Base-by-base conservation (phyloP, 2,329 filamentous ascomycete species). In the Neurospora sp. region DNA sequence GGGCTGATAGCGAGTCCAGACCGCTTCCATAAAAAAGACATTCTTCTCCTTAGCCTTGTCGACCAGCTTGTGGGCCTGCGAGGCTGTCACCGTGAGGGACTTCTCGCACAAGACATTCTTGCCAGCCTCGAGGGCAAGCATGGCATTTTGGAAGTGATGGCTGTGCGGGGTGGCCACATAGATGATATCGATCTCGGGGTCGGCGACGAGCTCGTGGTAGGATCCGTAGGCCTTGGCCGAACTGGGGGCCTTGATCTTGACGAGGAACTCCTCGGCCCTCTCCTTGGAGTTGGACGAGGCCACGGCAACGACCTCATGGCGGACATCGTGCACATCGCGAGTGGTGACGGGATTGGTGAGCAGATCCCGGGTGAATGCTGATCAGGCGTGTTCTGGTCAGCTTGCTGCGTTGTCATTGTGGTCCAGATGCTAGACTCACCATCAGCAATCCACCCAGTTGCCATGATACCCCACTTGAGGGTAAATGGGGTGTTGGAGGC, bases 101-200 rank as follows among this genome's bases (percentile, higher is more conserved):
- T 97, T 97, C 81, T 97, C 93, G 80, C 93, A 97, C 40, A 97
- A 86, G 38, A 97, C 93, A 76, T 95, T 86, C 84, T 97, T 97
- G 76, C 92, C 91, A 8, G 91, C 91, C 74, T 92, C 87, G 46
- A 97, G 84, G 62, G 90, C 91, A n/a, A 96, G 86, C 87, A 93
- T 92, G 73, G 89, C 87, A 81, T 97, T 95, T 79, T 96, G 93
- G 83, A 94, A 97, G 83, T 97, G 93, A 80, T 97, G 93, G 76
- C 91, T 94, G 82, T 97, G 93, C 17, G 93, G 93, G 4, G 93
- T 97, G 33, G 93, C 93, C 70, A 97, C 88, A 80, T 97, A 97
- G 81, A 97, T 82, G 75, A 96, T 92, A 79, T 97, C 92, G 74
- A 97, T 87, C 76, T 92, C 86, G 7, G 90, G 83, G 78, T 97